Base-by-base conservation (phyloP, 495 filamentous ascomycete species). In the Tuber calosporum region DNA sequence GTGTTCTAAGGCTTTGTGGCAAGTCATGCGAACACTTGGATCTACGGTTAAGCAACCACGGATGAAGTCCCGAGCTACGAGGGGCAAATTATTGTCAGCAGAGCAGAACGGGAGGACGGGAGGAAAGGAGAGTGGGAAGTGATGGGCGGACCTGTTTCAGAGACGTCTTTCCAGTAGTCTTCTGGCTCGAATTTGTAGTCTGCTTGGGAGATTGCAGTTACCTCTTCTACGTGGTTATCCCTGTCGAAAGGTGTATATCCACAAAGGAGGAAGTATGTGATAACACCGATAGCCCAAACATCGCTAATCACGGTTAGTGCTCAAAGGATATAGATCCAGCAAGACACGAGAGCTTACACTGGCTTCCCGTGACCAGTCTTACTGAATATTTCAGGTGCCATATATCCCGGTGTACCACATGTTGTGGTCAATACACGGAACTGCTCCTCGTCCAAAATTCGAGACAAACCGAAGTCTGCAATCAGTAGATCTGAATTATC, bases 381-480 rank as follows among this genome's bases (percentile, higher is more conserved):
- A 75, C 90, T 90, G 82, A 92, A 93, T 74, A 93, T 93, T 80
- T 92, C 90, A 1, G 90, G 91, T 34, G 91, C 91, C 91, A 94
- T 99, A 83, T 99, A 99, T 40, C 96, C 96, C 0, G 95, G 95
- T 9, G 95, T 99, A 42, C 95, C 95, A 80, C 95, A 99, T 4
- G 95, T 99, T 2, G 95, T 99, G 6, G 96, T 99, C 45, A 99
- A 84, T 38, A 98, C 94, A 80, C 97, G 96, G 82, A 99, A 98
- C 81, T 97, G 92, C 83, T 98, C 94, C 84, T 98, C 96, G 82
- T 99, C 96, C 93, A 99, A 97, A 83, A 99, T 98, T 62, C 95
- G 86, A 19, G 89, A 92, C 42, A 99, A 84, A 13, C 95, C 95
- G 80, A 99, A 99, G 82, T 99, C 95, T 45, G 96, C 95, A 81